phyloP scores from a whole-genome alignment of 1,284 basidiomycete species.

The Peniophora sp. region DNA sequence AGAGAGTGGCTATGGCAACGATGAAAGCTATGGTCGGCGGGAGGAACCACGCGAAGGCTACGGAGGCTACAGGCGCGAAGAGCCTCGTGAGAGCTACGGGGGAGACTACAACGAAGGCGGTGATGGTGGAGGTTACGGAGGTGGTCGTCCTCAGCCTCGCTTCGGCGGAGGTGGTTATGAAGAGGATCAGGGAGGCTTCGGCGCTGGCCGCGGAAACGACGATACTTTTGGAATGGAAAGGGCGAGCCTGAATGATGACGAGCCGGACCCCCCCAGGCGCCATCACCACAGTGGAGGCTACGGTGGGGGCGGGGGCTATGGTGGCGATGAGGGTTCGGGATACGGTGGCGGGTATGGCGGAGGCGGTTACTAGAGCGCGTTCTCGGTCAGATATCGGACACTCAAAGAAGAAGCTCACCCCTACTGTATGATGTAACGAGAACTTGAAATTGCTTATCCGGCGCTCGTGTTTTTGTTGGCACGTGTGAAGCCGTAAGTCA shows the following conservation, averaged over 20 bases:
- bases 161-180: neutral
- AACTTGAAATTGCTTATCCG: too few relatives aligned
- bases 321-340: conserved; percentile 5
- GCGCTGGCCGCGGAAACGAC: conserved; percentile 19
- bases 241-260: conserved; percentile 20
- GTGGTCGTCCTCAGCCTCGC: neutral
- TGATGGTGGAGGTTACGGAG: conserved; percentile 1
- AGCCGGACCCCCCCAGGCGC: neutral
- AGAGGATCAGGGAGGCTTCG: conserved; percentile 7
- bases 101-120: neutral
- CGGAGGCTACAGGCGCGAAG: neutral
- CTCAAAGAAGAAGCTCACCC: too few relatives aligned
- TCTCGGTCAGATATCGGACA: too few relatives aligned
- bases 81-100: neutral
- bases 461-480: too few relatives aligned
- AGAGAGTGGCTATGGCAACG: conserved; percentile 1
- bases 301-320: conserved; percentile 2
- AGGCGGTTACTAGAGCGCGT: neutral
- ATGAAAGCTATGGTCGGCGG: neutral
- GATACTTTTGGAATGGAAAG: conserved; percentile 43
- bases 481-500: too few relatives aligned
- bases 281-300: too few relatives aligned
- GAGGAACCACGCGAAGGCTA: neutral
- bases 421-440: too few relatives aligned
- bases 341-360: conserved; percentile 2